Percentiles rank a stretch among this genome's conserved stretches.
Evolutionary conservation across 2,329 filamentous ascomycete genomes (phyloP).

Genomic region (Ilyonectria sp.): DNA sequence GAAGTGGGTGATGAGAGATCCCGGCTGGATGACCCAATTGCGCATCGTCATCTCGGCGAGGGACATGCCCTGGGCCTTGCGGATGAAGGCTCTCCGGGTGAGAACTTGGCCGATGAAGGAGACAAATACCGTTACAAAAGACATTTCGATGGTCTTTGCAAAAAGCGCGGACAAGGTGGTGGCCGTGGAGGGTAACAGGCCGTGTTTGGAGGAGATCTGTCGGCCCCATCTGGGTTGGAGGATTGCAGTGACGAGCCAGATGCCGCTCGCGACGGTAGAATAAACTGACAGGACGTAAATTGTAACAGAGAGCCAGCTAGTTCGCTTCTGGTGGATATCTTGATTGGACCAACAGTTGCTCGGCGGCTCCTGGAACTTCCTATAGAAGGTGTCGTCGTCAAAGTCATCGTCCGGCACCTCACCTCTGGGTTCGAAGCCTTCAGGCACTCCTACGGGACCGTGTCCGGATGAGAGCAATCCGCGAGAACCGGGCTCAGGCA

Average conservation of each 20-base stretch:
- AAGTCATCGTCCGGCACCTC: slow-evolving; percentile 42
- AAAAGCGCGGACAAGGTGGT: slow-evolving; percentile 77
- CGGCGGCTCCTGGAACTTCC: slow-evolving; percentile 53
- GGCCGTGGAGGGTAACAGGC: slow-evolving; percentile 74
- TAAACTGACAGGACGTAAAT: slow-evolving; percentile 70
- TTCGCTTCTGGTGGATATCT: slow-evolving; percentile 51
- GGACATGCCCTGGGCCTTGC: slow-evolving; percentile 74
- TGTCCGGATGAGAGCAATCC: slow-evolving; percentile 2
- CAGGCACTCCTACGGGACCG: slow-evolving; percentile 10
- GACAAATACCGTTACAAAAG: slow-evolving; percentile 84
- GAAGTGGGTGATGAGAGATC: slow-evolving; percentile 79
- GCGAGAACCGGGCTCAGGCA: slow-evolving; percentile 15
- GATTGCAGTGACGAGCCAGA: slow-evolving; percentile 77
- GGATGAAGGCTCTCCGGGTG: slow-evolving; percentile 77
- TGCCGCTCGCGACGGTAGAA: slow-evolving; percentile 73
- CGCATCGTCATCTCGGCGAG: slow-evolving; percentile 86
- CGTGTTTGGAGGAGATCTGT: slow-evolving; percentile 66
- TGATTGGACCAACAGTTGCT: slow-evolving; percentile 52
- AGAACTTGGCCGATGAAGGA: slow-evolving; percentile 82
- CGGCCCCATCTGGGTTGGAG: slow-evolving; percentile 74
- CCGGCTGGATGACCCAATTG: slow-evolving; percentile 79
- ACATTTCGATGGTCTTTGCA: slow-evolving; percentile 83
- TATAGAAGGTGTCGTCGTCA: slow-evolving; percentile 51
- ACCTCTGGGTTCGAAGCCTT: slow-evolving; percentile 32
- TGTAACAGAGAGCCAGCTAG: slow-evolving; percentile 65